A percentile compares a stretch with the other conserved stretches of the same genome.
phyloP scores from a whole-genome alignment of 1,284 basidiomycete genomes.

The Sanghuangporus sanghuang region DNA sequence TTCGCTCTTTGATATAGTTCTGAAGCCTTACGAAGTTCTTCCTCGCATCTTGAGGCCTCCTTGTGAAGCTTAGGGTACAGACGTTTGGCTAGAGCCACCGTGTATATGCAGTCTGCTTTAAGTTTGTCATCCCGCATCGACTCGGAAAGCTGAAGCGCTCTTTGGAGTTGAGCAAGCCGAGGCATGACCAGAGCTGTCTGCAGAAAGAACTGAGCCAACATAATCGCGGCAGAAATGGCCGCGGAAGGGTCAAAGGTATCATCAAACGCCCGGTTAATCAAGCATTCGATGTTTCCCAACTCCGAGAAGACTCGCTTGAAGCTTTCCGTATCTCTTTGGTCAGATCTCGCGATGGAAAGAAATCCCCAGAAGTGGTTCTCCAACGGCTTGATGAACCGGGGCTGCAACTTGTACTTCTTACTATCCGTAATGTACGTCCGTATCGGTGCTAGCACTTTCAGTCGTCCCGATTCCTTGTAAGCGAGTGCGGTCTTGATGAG shows the following conservation, averaged over 20 bases:
- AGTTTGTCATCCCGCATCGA: neutral
- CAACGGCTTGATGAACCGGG: neutral
- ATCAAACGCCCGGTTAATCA: slow-evolving; percentile 3
- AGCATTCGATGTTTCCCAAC: slow-evolving; percentile 9
- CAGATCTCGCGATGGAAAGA: neutral
- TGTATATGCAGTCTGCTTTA: slow-evolving; percentile 4
- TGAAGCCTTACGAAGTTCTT: neutral
- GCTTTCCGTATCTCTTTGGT: neutral
- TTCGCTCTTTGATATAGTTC: neutral
- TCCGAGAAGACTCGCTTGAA: neutral
- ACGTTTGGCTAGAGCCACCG: neutral
- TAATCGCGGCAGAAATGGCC: neutral
- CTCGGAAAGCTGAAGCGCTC: neutral
- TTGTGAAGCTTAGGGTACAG: neutral
- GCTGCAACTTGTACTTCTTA: neutral
- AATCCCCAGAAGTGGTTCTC: slow-evolving; percentile 3
- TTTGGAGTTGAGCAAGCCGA: neutral
- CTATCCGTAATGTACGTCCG: neutral
- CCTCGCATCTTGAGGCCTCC: neutral
- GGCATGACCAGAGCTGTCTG: neutral
- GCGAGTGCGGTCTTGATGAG: slow-evolving; percentile 8
- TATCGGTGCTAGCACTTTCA: slow-evolving; percentile 12
- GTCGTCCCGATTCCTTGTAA: neutral
- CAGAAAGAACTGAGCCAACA: neutral
- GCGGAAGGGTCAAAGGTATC: neutral